phyloP scores from a whole-genome alignment of 225 moss, liverwort and hornwort genomes.

The Asterella californica region DNA sequence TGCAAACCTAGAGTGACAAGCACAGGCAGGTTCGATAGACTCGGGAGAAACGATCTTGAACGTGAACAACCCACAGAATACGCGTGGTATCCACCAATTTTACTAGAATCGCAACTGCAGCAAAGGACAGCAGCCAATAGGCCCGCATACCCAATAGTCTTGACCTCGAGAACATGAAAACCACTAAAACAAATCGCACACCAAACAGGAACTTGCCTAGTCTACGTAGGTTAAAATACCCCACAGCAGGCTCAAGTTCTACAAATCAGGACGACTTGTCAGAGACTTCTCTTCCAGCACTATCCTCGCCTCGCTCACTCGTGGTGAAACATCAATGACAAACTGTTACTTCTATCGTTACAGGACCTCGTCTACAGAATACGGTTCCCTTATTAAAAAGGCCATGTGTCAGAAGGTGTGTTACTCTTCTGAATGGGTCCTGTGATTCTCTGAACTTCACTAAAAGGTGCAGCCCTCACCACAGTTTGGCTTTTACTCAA shows the following conservation, averaged over 20 bases:
- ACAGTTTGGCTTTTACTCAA: background rate
- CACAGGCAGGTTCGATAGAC: background rate
- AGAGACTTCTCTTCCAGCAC: background rate
- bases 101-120: background rate
- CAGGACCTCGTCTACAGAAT: background rate
- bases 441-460: background rate
- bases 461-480: constrained; percentile 2
- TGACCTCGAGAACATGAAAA: background rate
- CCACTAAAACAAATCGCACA: background rate
- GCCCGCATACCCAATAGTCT: background rate
- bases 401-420: background rate
- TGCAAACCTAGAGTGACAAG: background rate
- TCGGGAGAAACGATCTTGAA: background rate
- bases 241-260: background rate
- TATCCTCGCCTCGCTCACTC: background rate
- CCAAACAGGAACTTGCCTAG: background rate
- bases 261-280: background rate
- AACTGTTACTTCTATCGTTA: background rate
- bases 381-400: constrained; percentile 1
- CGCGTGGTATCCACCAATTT: background rate
- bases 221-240: background rate
- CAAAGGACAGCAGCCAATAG: background rate
- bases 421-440: background rate
- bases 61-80: background rate
- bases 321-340: background rate